Conservation (phyloP, 768 basidiomycete species). For the Erythrobasidium yunnanense region DNA sequence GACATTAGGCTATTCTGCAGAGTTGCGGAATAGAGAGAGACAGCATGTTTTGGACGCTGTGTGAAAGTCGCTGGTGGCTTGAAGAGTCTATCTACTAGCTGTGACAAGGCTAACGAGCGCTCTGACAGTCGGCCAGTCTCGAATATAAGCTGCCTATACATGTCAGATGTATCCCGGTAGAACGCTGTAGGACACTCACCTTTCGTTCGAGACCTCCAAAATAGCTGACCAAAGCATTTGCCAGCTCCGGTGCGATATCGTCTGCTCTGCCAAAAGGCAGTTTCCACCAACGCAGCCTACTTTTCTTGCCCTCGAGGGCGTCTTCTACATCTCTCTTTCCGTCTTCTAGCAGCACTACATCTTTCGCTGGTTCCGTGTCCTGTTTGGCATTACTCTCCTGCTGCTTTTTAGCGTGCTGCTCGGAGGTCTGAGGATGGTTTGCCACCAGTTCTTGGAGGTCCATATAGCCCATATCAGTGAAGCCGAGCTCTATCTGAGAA, state of each 20-base stretch:
- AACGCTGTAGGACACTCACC: neutral
- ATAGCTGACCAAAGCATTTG: slow-evolving; percentile 13
- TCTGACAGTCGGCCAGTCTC: slow-evolving; percentile 20
- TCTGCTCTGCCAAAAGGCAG: slow-evolving; percentile 33
- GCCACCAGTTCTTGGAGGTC: slow-evolving; percentile 8
- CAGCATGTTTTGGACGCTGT: neutral
- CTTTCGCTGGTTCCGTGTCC: neutral
- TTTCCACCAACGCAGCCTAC: slow-evolving; percentile 35
- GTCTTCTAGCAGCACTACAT: slow-evolving; percentile 16
- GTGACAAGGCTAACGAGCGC: neutral
- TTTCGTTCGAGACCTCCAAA: slow-evolving; percentile 22
- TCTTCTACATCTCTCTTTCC: slow-evolving; percentile 2
- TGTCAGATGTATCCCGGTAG: neutral
- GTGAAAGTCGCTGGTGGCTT: slow-evolving; percentile 17
- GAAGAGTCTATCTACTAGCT: slow-evolving; percentile 18
- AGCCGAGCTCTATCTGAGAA: slow-evolving; percentile 25
- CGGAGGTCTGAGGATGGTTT: neutral
- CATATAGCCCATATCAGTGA: slow-evolving; percentile 16
- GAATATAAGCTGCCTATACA: slow-evolving; percentile 25
- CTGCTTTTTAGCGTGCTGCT: neutral
- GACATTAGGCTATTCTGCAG: slow-evolving; percentile 16
- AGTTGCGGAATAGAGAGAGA: slow-evolving; percentile 5
- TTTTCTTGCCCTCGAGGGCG: neutral
- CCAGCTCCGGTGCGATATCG: slow-evolving; percentile 33
- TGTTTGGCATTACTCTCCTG: neutral